A percentile compares a stretch with the other conserved stretches of the same genome.
phyloP scores from a whole-genome alignment of 2,329 filamentous ascomycete genomes.

The Incumbomyces delicatus region DNA sequence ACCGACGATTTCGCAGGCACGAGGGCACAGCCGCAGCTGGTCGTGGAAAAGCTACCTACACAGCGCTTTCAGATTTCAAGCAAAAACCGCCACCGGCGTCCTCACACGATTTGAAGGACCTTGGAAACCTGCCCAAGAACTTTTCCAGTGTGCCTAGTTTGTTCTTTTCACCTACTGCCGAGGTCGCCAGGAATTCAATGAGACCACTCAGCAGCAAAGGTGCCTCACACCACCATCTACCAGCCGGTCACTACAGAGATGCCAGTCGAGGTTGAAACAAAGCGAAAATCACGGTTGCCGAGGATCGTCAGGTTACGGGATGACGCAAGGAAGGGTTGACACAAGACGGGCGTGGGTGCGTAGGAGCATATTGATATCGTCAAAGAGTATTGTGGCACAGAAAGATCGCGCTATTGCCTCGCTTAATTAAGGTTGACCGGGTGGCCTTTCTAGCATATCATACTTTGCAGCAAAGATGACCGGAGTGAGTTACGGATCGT shows the following conservation, averaged over 20 bases:
- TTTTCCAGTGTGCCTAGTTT: conserved; percentile 44
- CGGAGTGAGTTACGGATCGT: no score
- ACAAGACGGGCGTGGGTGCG: no score
- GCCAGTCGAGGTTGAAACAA: not conserved
- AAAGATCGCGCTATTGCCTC: no score
- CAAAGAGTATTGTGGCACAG: no score
- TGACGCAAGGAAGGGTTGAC: no score
- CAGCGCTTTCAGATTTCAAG: conserved; percentile 43
- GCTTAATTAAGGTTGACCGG: no score
- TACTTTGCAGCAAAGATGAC: no score
- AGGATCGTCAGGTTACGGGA: no score
- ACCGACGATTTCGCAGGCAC: conserved; percentile 65
- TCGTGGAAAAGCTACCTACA: conserved; percentile 52
- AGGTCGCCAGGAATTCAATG: conserved; percentile 18
- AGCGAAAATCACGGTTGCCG: no score
- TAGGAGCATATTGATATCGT: no score
- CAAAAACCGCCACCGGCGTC: conserved; percentile 25
- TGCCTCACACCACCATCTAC: conserved; percentile 12
- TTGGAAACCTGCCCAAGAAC: conserved; percentile 17
- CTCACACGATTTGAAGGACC: conserved; percentile 25
- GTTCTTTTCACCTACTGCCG: conserved; percentile 90
- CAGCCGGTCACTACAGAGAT: conserved; percentile 20
- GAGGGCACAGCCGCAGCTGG: conserved; percentile 45
- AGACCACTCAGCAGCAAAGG: conserved; percentile 9
- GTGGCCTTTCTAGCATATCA: no score